Evolutionary conservation across 805 yeast genomes (phyloP), one percentile per base, ranked within the genome.

Genomic region (Candida argentea): DNA sequence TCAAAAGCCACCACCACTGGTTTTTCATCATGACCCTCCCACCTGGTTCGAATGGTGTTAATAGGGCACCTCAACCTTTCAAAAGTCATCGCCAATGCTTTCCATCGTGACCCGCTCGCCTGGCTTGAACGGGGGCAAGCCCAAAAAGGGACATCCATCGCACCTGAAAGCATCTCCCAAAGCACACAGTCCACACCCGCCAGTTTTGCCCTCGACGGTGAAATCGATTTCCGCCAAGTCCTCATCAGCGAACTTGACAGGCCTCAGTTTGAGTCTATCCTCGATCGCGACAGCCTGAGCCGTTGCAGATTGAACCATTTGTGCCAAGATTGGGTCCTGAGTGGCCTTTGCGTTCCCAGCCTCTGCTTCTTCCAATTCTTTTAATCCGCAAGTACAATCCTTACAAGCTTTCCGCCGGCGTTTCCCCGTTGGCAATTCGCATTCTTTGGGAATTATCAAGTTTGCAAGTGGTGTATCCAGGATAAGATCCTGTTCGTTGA

Each of bases 81-180:
- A 82, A 42, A 82, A 65, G 50, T 84, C 94, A 52, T 81, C 94
- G 22, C 79, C 81, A 42, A 81, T 73, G 30, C 73, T 70, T 44
- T 71, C 85, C 37, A 89, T 58, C 18, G 79, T 76, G 30, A 91
- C 75, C 7, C 76, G 76, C 58, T 91, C 94, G 29, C 99, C 99
- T 1, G 97, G 98, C 57, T 86, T 86, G 69, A 91, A 91, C 3
- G 99, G 96, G 10, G 99, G 99, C 25, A 91, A 64, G 0, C 99
- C 99, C 40, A 91, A 61, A 56, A 78, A 91, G 22, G 99, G 99
- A 58, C 99, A 91, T 2, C 97, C 96, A 42, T 87, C 94, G 54
- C 99, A 91, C 48, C 99, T 67, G 61, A 91, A 91, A 0, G 98
- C 98, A 54, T 91, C 99, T 24, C 99, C 99, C 27, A 91, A 67